Conservation (phyloP, 2,329 filamentous ascomycete species). For the Trichoderma guizhouense region DNA sequence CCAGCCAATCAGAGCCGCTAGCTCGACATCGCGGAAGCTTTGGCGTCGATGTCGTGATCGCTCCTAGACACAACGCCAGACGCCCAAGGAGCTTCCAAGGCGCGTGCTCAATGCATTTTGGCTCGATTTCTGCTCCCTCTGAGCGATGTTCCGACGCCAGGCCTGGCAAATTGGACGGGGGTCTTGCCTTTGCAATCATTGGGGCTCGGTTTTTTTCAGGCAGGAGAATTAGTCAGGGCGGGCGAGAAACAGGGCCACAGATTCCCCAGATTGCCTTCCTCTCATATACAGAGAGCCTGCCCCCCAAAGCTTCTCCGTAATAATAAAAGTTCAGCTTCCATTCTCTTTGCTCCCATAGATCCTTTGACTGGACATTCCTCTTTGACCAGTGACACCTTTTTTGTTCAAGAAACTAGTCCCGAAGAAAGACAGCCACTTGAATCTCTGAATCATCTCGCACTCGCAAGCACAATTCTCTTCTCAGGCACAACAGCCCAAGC, state of each 20-base stretch:
- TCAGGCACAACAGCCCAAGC: neutral
- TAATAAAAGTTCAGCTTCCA: neutral
- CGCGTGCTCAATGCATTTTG: conserved; percentile 36
- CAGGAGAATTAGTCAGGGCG: conserved; percentile 17
- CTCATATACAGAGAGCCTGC: conserved; percentile 5
- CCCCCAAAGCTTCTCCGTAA: neutral
- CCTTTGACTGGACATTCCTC: neutral
- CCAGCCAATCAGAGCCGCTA: conserved; percentile 36
- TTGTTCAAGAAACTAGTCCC: neutral
- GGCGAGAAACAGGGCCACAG: conserved; percentile 2
- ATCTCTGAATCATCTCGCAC: neutral
- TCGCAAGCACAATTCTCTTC: neutral
- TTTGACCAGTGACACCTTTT: neutral
- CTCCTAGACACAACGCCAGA: conserved; percentile 33
- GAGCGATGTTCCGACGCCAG: conserved; percentile 4
- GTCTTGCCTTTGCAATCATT: neutral
- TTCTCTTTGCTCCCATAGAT: neutral
- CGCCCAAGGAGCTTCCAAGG: conserved; percentile 29
- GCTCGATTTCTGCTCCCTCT: neutral
- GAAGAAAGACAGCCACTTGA: neutral
- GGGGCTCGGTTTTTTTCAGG: neutral
- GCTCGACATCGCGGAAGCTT: conserved; percentile 43
- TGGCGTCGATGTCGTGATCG: conserved; percentile 54
- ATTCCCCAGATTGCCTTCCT: conserved; percentile 5
- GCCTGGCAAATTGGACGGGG: conserved; percentile 2